Evolutionary conservation across 768 basidiomycete genomes (phyloP).

Genomic region (Suillus cothurnatus): DNA sequence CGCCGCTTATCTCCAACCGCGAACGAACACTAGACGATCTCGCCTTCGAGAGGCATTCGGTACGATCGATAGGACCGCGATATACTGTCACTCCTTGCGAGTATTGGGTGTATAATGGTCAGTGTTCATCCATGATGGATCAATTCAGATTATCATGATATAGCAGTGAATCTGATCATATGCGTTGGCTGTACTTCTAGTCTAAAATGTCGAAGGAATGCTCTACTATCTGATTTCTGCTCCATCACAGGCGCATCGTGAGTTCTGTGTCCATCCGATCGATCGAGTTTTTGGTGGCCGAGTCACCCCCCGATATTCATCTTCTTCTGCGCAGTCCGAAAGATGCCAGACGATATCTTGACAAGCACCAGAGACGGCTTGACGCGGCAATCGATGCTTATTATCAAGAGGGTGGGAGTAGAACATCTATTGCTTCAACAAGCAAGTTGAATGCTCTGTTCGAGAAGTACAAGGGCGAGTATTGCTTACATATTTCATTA

Average conservation of each 20-base stretch:
- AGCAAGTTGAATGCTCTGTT: constrained; percentile 61
- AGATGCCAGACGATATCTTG: constrained; percentile 70
- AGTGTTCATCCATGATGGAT: constrained; percentile 11
- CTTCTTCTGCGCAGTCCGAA: constrained; percentile 29
- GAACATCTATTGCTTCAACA: constrained; percentile 41
- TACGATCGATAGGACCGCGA: constrained; percentile 2
- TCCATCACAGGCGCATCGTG: constrained; percentile 71
- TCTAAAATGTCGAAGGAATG: constrained; percentile 44
- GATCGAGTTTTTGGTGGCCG: not conserved
- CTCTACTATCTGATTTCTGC: constrained; percentile 59
- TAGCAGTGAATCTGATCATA: constrained; percentile 6
- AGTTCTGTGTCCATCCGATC: constrained; percentile 31
- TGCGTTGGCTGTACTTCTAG: constrained; percentile 16
- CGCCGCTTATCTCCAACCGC: constrained; percentile 20
- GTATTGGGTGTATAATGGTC: constrained; percentile 22
- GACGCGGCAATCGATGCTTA: constrained; percentile 77
- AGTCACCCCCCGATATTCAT: constrained; percentile 8
- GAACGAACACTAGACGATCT: not conserved
- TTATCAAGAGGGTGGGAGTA: constrained; percentile 48
- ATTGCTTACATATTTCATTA: constrained; percentile 11
- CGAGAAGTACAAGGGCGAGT: constrained; percentile 66
- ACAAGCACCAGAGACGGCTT: constrained; percentile 62
- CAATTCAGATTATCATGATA: not conserved
- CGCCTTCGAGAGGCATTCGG: not conserved
- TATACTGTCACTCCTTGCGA: not conserved